Conservation (phyloP, 305 asterid genomes). For the Fraxinus nigra region DNA sequence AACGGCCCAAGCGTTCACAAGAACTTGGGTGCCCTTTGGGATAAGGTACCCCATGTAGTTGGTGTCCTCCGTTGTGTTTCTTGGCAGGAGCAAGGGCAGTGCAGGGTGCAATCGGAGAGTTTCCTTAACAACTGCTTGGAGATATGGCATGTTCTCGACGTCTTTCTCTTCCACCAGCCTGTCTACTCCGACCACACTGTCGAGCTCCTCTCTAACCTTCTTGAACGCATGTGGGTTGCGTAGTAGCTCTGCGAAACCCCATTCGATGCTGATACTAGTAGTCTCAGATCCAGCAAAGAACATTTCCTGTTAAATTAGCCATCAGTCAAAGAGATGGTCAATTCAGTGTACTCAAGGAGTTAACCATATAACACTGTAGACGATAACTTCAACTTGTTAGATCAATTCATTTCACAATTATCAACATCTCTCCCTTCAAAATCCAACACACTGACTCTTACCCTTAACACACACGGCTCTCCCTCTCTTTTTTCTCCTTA, state of each 20-base stretch:
- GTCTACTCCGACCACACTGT: conserved; percentile 38
- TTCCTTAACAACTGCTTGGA: conserved; percentile 47
- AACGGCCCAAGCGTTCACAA: conserved; percentile 53
- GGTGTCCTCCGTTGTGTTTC: conserved; percentile 52
- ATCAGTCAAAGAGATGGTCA: not conserved
- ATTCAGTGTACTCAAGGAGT: not conserved
- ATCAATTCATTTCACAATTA: too few species aligned
- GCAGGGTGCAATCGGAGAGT: conserved; percentile 54
- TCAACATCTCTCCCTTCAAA: too few species aligned
- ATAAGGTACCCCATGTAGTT: conserved; percentile 47
- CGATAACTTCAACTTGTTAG: not conserved
- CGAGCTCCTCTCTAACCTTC: conserved; percentile 48
- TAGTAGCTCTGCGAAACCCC: conserved; percentile 63
- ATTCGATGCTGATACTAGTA: conserved; percentile 50
- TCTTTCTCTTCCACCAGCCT: conserved; percentile 41
- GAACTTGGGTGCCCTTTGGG: conserved; percentile 47
- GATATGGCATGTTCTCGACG: conserved; percentile 40
- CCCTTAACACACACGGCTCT: too few species aligned
- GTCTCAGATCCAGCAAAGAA: conserved; percentile 66
- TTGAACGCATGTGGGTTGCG: conserved; percentile 44
- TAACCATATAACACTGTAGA: not conserved
- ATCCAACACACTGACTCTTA: too few species aligned
- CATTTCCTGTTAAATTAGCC: conserved; percentile 43
- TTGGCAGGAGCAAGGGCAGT: conserved; percentile 51
- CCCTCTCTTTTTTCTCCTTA: too few species aligned